These are phyloP conservation scores for Sequoiadendron giganteum DNA, from an alignment of 75 land plant genomes.

Conservation along the genomic window DNA sequence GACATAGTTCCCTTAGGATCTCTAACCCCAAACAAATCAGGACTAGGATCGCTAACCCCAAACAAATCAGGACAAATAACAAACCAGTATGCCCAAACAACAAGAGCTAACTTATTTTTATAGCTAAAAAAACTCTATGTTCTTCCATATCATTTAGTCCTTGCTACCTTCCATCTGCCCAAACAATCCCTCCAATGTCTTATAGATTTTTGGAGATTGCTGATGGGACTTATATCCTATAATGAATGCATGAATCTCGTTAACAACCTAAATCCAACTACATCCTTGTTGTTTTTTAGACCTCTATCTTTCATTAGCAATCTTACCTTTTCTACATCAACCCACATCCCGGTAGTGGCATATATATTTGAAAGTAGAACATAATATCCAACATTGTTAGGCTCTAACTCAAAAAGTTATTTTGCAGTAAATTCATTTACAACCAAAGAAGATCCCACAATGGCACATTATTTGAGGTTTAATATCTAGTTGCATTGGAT, in stretches of 20 bases:
- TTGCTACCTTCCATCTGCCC: background rate
- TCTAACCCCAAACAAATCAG: background rate
- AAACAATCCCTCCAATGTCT: constrained; percentile 18
- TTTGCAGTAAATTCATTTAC: constrained; percentile 8
- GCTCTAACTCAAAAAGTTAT: constrained; percentile 11
- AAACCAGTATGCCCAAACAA: background rate
- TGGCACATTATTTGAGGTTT: constrained; percentile 30
- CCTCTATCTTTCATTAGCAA: constrained; percentile 10
- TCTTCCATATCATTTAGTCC: background rate
- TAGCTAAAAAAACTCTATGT: background rate
- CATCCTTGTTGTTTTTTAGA: constrained; percentile 10
- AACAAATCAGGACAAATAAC: background rate
- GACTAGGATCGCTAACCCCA: background rate
- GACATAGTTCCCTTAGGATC: background rate
- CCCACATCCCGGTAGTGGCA: constrained; percentile 12
- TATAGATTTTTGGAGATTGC: constrained; percentile 26
- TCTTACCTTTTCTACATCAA: constrained; percentile 10
- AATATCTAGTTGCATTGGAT: constrained; percentile 25
- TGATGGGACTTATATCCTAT: constrained; percentile 14
- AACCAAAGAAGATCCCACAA: constrained; percentile 53
- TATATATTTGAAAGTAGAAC: constrained; percentile 18
- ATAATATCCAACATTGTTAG: constrained; percentile 17
- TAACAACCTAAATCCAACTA: constrained; percentile 9
- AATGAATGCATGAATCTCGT: background rate
- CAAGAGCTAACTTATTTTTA: background rate